Conservation (phyloP, 768 basidiomycete species). For the Phanerodontia chrysosporium region DNA sequence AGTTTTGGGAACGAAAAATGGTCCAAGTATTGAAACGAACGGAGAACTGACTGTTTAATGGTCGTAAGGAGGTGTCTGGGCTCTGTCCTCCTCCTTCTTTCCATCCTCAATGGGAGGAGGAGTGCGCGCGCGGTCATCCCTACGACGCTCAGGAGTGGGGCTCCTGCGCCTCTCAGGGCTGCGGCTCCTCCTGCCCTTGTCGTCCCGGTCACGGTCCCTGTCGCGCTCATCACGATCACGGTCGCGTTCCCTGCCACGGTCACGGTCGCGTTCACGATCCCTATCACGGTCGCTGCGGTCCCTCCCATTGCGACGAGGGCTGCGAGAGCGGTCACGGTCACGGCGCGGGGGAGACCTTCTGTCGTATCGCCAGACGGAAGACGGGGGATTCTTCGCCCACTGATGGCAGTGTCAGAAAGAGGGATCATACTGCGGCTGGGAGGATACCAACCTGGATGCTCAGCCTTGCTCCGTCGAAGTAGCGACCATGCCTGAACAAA, state of each 20-base stretch:
- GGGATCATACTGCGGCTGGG: no score
- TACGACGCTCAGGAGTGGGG: slow-evolving; percentile 38
- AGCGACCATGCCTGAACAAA: slow-evolving; percentile 60
- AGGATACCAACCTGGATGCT: slow-evolving; percentile 59
- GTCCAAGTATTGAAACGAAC: not conserved
- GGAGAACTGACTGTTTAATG: not conserved
- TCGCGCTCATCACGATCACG: slow-evolving; percentile 29
- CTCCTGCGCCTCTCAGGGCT: slow-evolving; percentile 45
- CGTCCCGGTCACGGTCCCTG: slow-evolving; percentile 23
- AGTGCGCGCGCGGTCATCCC: slow-evolving; percentile 49
- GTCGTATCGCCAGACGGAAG: slow-evolving; percentile 77
- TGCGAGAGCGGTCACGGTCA: slow-evolving; percentile 24
- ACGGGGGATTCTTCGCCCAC: slow-evolving; percentile 85
- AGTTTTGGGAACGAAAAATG: not conserved
- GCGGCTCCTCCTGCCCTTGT: slow-evolving; percentile 47
- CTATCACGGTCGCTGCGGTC: slow-evolving; percentile 30
- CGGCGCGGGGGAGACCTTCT: slow-evolving; percentile 45
- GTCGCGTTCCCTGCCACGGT: slow-evolving; percentile 33
- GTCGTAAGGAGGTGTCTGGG: slow-evolving; percentile 59
- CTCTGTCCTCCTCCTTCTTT: slow-evolving; percentile 47
- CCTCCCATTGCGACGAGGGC: slow-evolving; percentile 24
- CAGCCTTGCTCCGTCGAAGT: slow-evolving; percentile 70
- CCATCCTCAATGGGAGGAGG: slow-evolving; percentile 40
- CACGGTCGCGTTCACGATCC: slow-evolving; percentile 29
- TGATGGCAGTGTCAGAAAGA: slow-evolving; percentile 22